Evolutionary conservation across 441 rosid species (phyloP).

Genomic region (Bruguiera hainesii): DNA sequence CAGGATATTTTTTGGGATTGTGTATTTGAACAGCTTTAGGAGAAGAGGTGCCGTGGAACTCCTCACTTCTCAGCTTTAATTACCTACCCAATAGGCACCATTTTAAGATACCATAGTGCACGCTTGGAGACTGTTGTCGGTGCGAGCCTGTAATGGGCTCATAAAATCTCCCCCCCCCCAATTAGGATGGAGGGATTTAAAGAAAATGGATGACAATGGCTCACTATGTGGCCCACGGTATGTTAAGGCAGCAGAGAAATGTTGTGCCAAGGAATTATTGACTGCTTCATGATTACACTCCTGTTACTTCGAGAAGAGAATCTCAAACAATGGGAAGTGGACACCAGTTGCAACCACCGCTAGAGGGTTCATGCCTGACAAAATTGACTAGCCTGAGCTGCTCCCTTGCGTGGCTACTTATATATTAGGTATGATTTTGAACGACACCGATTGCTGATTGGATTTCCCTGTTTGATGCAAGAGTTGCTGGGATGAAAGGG

Average conservation of each 20-base stretch:
- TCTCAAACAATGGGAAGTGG: too few relatives aligned
- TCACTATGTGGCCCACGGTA: too few relatives aligned
- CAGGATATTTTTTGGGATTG: too few relatives aligned
- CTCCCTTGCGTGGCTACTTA: not conserved
- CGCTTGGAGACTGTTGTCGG: not conserved
- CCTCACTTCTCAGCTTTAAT: not conserved
- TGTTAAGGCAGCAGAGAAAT: too few relatives aligned
- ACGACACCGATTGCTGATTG: too few relatives aligned
- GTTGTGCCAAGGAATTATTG: not conserved
- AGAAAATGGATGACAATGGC: too few relatives aligned
- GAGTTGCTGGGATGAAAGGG: not conserved
- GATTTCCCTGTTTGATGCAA: not conserved
- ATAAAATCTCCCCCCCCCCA: too few relatives aligned
- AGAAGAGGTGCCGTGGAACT: too few relatives aligned
- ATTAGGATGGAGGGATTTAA: too few relatives aligned
- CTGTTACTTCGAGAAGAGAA: too few relatives aligned
- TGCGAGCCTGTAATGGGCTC: not conserved
- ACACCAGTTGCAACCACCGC: too few relatives aligned
- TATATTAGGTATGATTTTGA: not conserved
- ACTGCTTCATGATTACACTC: not conserved
- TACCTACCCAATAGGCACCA: not conserved
- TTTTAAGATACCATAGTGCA: not conserved
- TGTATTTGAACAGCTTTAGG: too few relatives aligned
- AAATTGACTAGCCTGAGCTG: not conserved
- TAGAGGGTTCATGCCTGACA: not conserved